phyloP scores from a whole-genome alignment of 2,329 filamentous ascomycete genomes.

The Aspergillus sp. region DNA sequence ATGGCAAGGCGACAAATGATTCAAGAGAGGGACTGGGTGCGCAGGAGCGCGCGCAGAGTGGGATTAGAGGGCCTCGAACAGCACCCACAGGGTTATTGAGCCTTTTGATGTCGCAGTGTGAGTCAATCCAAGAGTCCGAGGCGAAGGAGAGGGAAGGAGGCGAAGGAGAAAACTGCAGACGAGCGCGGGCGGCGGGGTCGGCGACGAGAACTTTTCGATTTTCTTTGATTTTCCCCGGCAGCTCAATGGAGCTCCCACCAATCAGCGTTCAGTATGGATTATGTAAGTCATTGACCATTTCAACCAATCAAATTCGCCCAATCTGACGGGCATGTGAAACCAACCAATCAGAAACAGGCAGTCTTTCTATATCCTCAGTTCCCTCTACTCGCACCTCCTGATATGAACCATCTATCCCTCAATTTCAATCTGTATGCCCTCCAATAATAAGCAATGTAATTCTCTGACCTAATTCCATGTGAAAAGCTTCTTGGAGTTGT shows the following conservation, averaged over 20 bases:
- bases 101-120: not conserved
- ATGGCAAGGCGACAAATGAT: constrained; percentile 33
- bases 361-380: too few species aligned
- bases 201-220: constrained; percentile 25
- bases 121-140: not conserved
- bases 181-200: constrained; percentile 22
- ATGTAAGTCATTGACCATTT: too few species aligned
- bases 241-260: constrained; percentile 14
- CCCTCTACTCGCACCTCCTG: too few species aligned
- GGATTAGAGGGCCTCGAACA: too few species aligned
- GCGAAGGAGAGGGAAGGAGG: not conserved
- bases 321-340: too few species aligned
- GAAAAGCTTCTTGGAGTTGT: not conserved
- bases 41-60: not conserved
- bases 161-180: constrained; percentile 18
- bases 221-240: constrained; percentile 10
- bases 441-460: too few species aligned
- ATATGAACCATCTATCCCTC: too few species aligned
- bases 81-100: too few species aligned
- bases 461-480: not conserved
- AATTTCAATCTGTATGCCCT: too few species aligned
- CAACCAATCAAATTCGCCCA: too few species aligned
- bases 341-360: too few species aligned
- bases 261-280: constrained; percentile 8
- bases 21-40: constrained; percentile 13